Base-by-base conservation (phyloP, 768 basidiomycete genomes). In the Russula compacta region DNA sequence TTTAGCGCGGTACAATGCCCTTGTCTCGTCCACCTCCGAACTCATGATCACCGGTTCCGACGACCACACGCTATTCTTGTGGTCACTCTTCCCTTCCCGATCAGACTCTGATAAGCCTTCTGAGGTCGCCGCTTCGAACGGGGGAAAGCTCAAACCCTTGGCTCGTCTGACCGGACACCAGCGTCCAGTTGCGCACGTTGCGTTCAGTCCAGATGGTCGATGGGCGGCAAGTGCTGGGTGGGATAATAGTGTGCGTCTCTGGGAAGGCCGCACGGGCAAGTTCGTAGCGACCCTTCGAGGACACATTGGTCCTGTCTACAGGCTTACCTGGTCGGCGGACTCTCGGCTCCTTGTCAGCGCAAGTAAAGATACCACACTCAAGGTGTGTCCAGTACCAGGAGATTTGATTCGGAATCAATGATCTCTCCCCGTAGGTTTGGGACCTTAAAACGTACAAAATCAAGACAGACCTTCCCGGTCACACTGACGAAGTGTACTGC, bases 401-500 rank as follows among this genome's bases (percentile, higher is more conserved):
- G 50, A 35, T 39, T 19, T 56, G 12, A 24, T 14, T 47, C 60
- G 17, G 19, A 29, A 10, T 44, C 33, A 8, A 33, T 43, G 10
- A 21, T n/a, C 44, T 42, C 9, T n/a, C 15, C 71, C 17, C 71
- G 9, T 33, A 93, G 93, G 85, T 98, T 24, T 98, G 95, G 95
- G 92, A 97, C 72, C 78, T 98, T 58, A 94, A 92, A 72, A 98
- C 93, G 6, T 92, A 91, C 73, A 98, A 99, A 74, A 84, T 99
- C 64, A 89, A 92, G 70, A 84, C 82, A 7, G 95, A 99, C 72
- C 83, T 99, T 17, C 92, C 94, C 0, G 95, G 95, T 19, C 95
- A 99, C 71, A 90, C 89, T 1, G 95, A 99, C 67, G 95, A 99
- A 72, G 95, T 99, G 39, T 98, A 98, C 74, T 98, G 95, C 69